Evolutionary conservation across 2,329 filamentous ascomycete genomes (phyloP).

Genomic region (Monosporascus ibericus): DNA sequence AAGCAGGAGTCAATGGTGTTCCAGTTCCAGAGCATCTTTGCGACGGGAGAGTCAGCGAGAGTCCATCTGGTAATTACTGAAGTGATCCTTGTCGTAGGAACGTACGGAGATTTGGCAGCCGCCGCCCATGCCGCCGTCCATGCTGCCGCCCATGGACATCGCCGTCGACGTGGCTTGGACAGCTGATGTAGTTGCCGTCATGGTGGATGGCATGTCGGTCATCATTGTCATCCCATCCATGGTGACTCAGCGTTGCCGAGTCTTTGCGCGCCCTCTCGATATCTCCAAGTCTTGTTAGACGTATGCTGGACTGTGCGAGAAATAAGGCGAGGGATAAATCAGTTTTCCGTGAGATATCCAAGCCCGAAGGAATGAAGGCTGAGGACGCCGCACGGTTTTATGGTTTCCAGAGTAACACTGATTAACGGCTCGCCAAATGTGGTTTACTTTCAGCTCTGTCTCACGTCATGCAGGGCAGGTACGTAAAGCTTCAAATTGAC

Average conservation of each 20-base stretch:
- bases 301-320: too few species aligned
- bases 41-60: background rate
- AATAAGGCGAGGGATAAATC: too few species aligned
- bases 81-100: conserved; percentile 20
- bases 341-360: too few species aligned
- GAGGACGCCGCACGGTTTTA: too few species aligned
- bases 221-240: conserved; percentile 5
- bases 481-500: too few species aligned
- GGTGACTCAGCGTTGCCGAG: background rate
- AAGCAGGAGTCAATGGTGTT: conserved; percentile 68
- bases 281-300: too few species aligned
- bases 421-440: too few species aligned
- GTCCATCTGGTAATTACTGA: conserved; percentile 3
- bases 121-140: conserved; percentile 14
- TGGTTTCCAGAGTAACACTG: too few species aligned
- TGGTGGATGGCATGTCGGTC: conserved; percentile 10
- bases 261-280: too few species aligned
- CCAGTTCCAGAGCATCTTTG: conserved; percentile 77
- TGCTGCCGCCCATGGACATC: conserved; percentile 11
- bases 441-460: too few species aligned
- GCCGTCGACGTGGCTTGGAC: background rate
- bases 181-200: conserved; percentile 9
- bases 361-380: too few species aligned
- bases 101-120: conserved; percentile 38
- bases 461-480: too few species aligned